Evolutionary conservation across 176 grass and related monocot species (phyloP), one percentile per base, ranked within the genome.

Genomic region (Puccinellia tenuiflora): DNA sequence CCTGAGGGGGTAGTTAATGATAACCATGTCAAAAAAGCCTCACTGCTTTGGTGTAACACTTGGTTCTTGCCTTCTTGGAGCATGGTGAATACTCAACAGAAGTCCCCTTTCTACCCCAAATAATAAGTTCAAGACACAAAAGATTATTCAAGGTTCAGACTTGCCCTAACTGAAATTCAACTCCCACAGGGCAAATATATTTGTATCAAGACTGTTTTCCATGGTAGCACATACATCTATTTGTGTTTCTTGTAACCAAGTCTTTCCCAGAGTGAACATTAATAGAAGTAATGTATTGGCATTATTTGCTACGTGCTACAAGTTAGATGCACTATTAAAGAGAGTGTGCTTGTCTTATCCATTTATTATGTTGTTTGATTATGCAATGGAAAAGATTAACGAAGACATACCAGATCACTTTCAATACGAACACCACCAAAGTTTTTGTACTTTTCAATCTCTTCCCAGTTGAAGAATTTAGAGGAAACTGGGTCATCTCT

Each of bases 351-450:
- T 86, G 43, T 60, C 12, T 20, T 78, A 47, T 50, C 20, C 14
- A 55, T 55, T 67, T 52, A 12, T 51, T 13, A 62, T 48, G 42
- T 48, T 31, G 26, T 83, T 62, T 45, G 56, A 17, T 37, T 52
- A 64, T 10, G 30, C 53, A 62, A 33, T 0, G 2, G 24, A 47
- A 56, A 55, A 68, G 67, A 28, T 57, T 22, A 75, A 89, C 53
- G 0, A 59, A 75, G 48, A 75, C 90, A 88, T 95, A 98, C 92
- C 92, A 98, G 82, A 86, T 93, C 82, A 85, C 96, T 98, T 95
- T 95, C 96, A 75, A 98, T 98, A 37, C 90, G 87, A 79, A 98
- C 89, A 76, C 96, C 96, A 73, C 96, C 96, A 75, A 95, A 98
- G n/a, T 46, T 93, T 83, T 86, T 92, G 38, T 83, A 90, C 46